These are phyloP conservation scores for Cladosporium phlei DNA, from an alignment of 2,329 filamentous ascomycete genomes.

Conservation along the genomic window DNA sequence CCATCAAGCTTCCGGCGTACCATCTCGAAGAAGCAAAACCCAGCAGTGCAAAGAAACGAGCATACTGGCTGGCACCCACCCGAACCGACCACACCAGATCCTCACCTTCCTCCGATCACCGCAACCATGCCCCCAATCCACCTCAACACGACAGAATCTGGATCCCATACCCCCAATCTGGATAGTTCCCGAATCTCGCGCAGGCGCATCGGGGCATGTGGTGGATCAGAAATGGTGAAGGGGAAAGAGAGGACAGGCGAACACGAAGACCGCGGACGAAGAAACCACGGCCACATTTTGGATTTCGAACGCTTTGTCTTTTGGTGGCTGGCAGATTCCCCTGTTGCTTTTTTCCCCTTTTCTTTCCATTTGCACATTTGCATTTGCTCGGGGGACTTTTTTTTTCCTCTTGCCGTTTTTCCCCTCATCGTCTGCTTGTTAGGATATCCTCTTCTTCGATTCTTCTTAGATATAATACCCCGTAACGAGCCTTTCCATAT, in stretches of 20 bases:
- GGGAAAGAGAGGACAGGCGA: neutral
- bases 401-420: neutral
- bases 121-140: neutral
- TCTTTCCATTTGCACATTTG: neutral
- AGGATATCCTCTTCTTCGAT: slow-evolving; percentile 5
- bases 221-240: neutral
- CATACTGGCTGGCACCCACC: too few relatives aligned
- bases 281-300: neutral
- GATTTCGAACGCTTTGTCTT: neutral
- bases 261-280: neutral
- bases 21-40: neutral
- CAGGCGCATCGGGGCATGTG: neutral
- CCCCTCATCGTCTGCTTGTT: too few relatives aligned
- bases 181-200: slow-evolving; percentile 1
- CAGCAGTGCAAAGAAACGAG: too few relatives aligned
- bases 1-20: neutral
- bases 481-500: neutral
- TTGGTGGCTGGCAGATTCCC: neutral
- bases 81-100: too few relatives aligned
- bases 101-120: neutral
- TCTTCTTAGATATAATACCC: slow-evolving; percentile 12
- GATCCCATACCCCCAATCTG: neutral
- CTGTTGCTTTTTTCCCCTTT: neutral
- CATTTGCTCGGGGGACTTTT: neutral
- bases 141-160: neutral